phyloP scores from a whole-genome alignment of 1,284 basidiomycete species.

The Rhodotorula sp. region DNA sequence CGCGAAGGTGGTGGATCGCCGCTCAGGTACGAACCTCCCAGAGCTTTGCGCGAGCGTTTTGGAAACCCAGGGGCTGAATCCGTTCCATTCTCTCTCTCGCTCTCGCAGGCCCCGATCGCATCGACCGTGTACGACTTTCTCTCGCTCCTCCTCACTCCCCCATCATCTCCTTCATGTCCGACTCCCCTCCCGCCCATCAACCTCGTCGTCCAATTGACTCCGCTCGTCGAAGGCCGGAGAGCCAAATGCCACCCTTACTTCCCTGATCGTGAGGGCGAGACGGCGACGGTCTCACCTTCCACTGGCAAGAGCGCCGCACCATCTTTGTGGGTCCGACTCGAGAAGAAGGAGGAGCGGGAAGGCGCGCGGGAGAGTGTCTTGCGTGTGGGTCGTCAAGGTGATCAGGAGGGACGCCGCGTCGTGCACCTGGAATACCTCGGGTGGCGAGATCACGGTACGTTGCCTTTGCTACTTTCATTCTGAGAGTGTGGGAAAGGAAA shows the following conservation, averaged over 20 bases:
- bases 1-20: constrained; percentile 71
- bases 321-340: constrained; percentile 29
- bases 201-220: constrained; percentile 71
- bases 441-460: constrained; percentile 34
- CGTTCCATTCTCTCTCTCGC: background rate
- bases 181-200: constrained; percentile 14
- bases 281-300: constrained; percentile 57
- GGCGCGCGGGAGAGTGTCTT: constrained; percentile 27
- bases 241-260: constrained; percentile 75
- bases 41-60: background rate
- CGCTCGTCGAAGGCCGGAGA: constrained; percentile 62
- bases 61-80: background rate
- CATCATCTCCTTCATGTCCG: constrained; percentile 6
- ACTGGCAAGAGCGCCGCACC: constrained; percentile 44
- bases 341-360: constrained; percentile 57
- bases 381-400: constrained; percentile 22
- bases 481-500: background rate
- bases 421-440: constrained; percentile 44
- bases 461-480: too few relatives aligned
- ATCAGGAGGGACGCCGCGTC: constrained; percentile 20
- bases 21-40: constrained; percentile 56
- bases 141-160: constrained; percentile 56
- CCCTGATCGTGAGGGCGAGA: constrained; percentile 60
- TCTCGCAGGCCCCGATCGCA: constrained; percentile 61
- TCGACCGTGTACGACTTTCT: constrained; percentile 70